These are phyloP conservation scores for Calendula officinalis DNA, from an alignment of 129 eudicot genomes.

Conservation along the genomic window DNA sequence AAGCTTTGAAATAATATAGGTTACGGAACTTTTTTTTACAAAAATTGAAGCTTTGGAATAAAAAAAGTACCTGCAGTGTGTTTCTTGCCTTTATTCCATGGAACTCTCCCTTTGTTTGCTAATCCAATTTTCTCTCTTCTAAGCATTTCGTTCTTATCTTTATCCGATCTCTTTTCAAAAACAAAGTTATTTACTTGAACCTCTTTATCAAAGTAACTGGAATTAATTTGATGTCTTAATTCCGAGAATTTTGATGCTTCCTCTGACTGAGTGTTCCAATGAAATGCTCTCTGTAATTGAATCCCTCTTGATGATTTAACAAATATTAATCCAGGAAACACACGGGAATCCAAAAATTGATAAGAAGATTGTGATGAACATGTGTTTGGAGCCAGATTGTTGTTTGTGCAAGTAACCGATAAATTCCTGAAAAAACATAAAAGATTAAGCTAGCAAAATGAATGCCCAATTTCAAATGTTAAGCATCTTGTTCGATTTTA, in stretches of 20 bases:
- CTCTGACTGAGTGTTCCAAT: constrained; percentile 8
- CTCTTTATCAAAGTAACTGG: constrained; percentile 16
- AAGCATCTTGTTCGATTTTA: neutral
- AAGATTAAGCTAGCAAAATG: neutral
- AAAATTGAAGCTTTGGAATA: neutral
- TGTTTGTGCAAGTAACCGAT: constrained; percentile 31
- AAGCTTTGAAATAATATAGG: too few relatives aligned
- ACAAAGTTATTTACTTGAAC: constrained; percentile 12
- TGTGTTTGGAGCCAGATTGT: constrained; percentile 31
- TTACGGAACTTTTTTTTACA: too few relatives aligned
- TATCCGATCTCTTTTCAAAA: constrained; percentile 21
- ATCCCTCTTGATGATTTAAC: constrained; percentile 21
- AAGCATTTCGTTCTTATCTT: constrained; percentile 38
- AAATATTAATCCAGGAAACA: constrained; percentile 28
- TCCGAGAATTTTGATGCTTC: constrained; percentile 23
- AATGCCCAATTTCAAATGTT: neutral
- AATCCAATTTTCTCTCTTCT: constrained; percentile 52
- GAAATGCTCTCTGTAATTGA: constrained; percentile 30
- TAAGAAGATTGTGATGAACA: constrained; percentile 5
- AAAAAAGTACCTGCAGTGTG: constrained; percentile 56
- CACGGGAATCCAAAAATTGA: constrained; percentile 23
- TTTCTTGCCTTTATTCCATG: constrained; percentile 87
- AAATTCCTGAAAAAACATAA: constrained; percentile 44
- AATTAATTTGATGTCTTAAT: constrained; percentile 16
- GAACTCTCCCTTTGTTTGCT: constrained; percentile 73